Evolutionary conservation across 345 rosid genomes (phyloP).

Genomic region (Populus pruinosa): DNA sequence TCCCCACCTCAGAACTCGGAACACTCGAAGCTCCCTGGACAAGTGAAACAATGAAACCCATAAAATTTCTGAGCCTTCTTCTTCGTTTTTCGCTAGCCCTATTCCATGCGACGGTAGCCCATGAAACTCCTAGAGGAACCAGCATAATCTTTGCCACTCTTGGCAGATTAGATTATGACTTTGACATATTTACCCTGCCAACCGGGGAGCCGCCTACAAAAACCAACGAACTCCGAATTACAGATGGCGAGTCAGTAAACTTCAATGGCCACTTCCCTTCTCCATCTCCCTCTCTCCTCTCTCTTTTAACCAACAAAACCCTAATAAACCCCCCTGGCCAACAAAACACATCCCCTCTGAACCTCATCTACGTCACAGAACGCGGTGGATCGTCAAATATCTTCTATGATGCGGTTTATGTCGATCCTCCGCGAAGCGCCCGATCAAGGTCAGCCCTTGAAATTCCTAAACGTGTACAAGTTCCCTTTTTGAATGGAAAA

Average conservation of each 20-base stretch:
- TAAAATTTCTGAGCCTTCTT: not conserved
- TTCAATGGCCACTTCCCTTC: conserved; percentile 85
- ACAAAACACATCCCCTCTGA: conserved; percentile 30
- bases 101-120: conserved; percentile 15
- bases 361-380: conserved; percentile 71
- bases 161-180: conserved; percentile 61
- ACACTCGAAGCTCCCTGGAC: not conserved
- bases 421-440: not conserved
- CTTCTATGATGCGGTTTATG: conserved; percentile 54
- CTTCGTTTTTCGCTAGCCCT: not conserved
- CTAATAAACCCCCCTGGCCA: conserved; percentile 8
- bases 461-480: conserved; percentile 40
- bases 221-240: conserved; percentile 47
- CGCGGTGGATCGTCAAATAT: conserved; percentile 57
- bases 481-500: conserved; percentile 44
- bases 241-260: conserved; percentile 70
- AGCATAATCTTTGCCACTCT: conserved; percentile 69
- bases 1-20: not conserved
- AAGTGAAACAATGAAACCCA: not conserved
- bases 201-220: conserved; percentile 23
- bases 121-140: conserved; percentile 13
- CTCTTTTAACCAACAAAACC: conserved; percentile 33
- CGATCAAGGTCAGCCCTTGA: conserved; percentile 44
- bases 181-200: conserved; percentile 67
- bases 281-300: conserved; percentile 38